These are phyloP conservation scores for Argentina anserina DNA, from an alignment of 306 rosid genomes.

Conservation along the genomic window DNA sequence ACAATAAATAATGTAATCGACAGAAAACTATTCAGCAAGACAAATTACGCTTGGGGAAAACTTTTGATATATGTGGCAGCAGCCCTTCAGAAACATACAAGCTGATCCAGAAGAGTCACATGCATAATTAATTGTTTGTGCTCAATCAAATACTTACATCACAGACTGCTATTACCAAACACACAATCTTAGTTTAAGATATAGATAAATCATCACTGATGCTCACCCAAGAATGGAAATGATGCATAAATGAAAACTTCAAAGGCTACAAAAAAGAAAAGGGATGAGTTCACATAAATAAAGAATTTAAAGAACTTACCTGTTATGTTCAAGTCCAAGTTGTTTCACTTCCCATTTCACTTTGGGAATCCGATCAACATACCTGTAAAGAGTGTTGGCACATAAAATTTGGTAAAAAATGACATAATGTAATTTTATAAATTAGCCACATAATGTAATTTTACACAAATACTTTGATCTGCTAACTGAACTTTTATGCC, in stretches of 20 bases:
- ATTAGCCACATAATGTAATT: background rate
- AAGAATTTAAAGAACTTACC: slow-evolving; percentile 53
- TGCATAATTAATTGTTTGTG: background rate
- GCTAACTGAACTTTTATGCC: background rate
- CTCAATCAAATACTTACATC: background rate
- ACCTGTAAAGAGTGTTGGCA: slow-evolving; percentile 49
- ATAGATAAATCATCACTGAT: background rate
- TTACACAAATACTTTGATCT: background rate
- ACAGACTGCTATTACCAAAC: background rate
- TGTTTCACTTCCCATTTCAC: slow-evolving; percentile 96
- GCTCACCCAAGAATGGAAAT: background rate
- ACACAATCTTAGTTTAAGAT: background rate
- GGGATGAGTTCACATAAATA: background rate
- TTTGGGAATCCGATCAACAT: slow-evolving; percentile 85
- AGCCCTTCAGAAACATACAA: background rate
- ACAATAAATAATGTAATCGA: background rate
- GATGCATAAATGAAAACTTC: background rate
- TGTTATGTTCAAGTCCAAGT: slow-evolving; percentile 95
- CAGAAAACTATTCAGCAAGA: background rate
- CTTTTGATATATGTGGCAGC: background rate
- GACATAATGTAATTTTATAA: too few relatives aligned
- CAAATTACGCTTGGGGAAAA: background rate
- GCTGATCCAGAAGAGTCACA: background rate
- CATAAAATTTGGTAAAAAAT: background rate
- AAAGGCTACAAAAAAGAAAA: slow-evolving; percentile 11